Conservation (phyloP, 192 early-diverging fungal genomes). For the Backusella macrospora region DNA sequence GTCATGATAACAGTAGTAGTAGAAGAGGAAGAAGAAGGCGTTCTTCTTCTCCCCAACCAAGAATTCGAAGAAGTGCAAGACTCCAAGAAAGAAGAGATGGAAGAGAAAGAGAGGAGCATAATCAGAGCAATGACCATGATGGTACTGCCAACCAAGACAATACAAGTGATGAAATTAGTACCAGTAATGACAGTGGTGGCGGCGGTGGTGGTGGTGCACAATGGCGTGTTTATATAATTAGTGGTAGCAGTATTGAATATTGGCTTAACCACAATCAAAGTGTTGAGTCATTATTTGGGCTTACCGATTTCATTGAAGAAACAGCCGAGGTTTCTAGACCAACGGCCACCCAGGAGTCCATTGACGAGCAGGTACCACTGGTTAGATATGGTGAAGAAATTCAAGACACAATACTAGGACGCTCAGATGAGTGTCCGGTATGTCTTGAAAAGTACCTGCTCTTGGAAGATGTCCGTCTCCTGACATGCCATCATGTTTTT, state of each 20-base stretch:
- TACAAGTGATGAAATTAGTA: not conserved
- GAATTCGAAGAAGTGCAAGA: too few species aligned
- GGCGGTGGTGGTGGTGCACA: not conserved
- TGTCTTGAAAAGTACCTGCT: conserved; percentile 50
- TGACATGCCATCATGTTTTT: conserved; percentile 54
- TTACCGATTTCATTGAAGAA: conserved; percentile 28
- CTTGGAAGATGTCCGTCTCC: conserved; percentile 42
- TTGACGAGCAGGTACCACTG: conserved; percentile 43
- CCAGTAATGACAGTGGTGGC: not conserved
- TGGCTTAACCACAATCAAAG: not conserved
- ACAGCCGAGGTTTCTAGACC: conserved; percentile 28
- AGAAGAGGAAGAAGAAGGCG: too few species aligned
- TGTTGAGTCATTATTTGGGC: conserved; percentile 12
- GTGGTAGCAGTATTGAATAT: conserved; percentile 13
- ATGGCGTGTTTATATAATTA: conserved; percentile 37
- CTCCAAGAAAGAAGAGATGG: too few species aligned
- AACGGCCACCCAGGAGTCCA: conserved; percentile 49
- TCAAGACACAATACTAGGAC: conserved; percentile 10
- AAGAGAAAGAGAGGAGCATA: too few species aligned
- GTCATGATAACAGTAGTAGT: too few species aligned
- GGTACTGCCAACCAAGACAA: too few species aligned
- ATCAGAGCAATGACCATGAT: too few species aligned
- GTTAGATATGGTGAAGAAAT: conserved; percentile 22
- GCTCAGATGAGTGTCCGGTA: conserved; percentile 45
- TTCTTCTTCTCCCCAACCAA: too few species aligned